Conservation (phyloP, 768 basidiomycete species). For the Hypsizygus marmoreus region DNA sequence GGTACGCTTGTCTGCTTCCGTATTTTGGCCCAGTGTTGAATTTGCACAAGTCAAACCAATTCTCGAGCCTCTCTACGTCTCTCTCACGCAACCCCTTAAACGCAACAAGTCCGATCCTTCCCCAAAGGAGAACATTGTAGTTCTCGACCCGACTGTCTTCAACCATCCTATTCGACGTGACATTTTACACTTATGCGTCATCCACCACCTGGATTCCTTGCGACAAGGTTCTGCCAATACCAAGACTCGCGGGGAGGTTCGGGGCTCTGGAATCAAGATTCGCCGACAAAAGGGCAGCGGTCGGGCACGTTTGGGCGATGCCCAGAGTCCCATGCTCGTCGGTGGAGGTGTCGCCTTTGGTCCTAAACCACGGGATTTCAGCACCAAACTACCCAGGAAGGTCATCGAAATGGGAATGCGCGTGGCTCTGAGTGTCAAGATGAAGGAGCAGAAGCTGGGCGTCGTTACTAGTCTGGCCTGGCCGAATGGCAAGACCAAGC, state of each 20-base stretch:
- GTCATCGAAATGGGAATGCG: slow-evolving; percentile 92
- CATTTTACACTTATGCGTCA: slow-evolving; percentile 90
- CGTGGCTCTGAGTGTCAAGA: slow-evolving; percentile 82
- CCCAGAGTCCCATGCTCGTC: slow-evolving; percentile 80
- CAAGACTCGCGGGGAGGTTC: slow-evolving; percentile 89
- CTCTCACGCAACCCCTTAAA: slow-evolving; percentile 61
- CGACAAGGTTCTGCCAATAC: slow-evolving; percentile 93
- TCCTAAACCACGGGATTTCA: slow-evolving; percentile 89
- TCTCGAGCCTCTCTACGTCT: slow-evolving; percentile 54
- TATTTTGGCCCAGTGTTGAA: slow-evolving; percentile 1
- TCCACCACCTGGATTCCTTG: slow-evolving; percentile 83
- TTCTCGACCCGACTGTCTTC: slow-evolving; percentile 83
- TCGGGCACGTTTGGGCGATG: slow-evolving; percentile 86
- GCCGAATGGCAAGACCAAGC: slow-evolving; percentile 73
- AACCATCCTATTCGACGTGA: slow-evolving; percentile 86
- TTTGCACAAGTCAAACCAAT: slow-evolving; percentile 36
- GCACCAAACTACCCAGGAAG: slow-evolving; percentile 90
- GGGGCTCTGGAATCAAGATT: slow-evolving; percentile 87
- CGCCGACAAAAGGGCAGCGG: slow-evolving; percentile 92
- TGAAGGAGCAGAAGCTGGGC: slow-evolving; percentile 72
- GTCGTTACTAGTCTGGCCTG: slow-evolving; percentile 74
- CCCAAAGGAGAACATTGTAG: slow-evolving; percentile 50
- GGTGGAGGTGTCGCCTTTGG: slow-evolving; percentile 95
- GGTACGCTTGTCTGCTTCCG: slow-evolving; percentile 5
- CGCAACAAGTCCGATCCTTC: slow-evolving; percentile 40